phyloP scores from a whole-genome alignment of 2,329 filamentous ascomycete species.

The Ophiostoma pallidulum region DNA sequence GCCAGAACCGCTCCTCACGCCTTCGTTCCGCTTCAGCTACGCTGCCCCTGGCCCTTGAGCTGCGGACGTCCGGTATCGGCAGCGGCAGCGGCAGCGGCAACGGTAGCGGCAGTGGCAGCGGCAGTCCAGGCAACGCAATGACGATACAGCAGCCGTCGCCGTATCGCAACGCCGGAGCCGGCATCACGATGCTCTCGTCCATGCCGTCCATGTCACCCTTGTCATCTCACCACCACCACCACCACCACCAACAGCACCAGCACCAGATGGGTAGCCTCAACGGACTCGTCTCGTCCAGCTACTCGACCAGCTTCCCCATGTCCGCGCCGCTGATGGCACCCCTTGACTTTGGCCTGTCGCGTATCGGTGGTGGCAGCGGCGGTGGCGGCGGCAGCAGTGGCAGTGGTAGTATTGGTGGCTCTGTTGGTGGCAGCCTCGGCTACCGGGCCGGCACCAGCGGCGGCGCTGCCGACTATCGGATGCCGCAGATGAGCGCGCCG shows the following conservation, averaged over 20 bases:
- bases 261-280: slow-evolving; percentile 2
- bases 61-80: slow-evolving; percentile 21
- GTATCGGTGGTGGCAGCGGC: slow-evolving; percentile 32
- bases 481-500: slow-evolving; percentile 46
- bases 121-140: too few species aligned
- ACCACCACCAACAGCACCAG: too few species aligned
- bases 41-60: slow-evolving; percentile 33
- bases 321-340: slow-evolving; percentile 46
- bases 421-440: too few species aligned
- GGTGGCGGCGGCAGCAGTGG: too few species aligned
- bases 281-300: slow-evolving; percentile 27
- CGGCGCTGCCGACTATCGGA: slow-evolving; percentile 36
- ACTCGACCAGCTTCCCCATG: slow-evolving; percentile 31
- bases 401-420: too few species aligned
- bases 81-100: background rate
- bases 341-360: slow-evolving; percentile 41
- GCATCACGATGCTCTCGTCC: background rate
- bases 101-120: too few species aligned
- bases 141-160: too few species aligned
- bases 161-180: slow-evolving; percentile 26
- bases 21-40: slow-evolving; percentile 39
- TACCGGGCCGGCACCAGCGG: slow-evolving; percentile 29
- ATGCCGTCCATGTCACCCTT: background rate
- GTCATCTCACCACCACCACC: too few species aligned
- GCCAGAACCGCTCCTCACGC: slow-evolving; percentile 34